These are phyloP conservation scores for Fusarium acutatum DNA, from an alignment of 2,329 filamentous ascomycete species.

Conservation along the genomic window DNA sequence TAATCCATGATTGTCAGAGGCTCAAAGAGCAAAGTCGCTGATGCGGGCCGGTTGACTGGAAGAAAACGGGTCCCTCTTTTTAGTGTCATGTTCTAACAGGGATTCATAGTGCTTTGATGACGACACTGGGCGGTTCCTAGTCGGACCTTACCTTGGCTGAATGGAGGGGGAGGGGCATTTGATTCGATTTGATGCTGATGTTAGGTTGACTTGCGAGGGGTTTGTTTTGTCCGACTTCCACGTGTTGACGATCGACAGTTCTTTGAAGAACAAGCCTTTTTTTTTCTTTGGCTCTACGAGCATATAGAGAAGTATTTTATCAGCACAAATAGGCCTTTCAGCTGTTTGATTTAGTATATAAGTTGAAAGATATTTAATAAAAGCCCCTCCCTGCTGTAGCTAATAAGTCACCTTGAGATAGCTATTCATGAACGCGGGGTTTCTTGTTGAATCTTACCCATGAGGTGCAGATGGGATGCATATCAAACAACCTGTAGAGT, in stretches of 20 bases:
- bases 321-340: not conserved
- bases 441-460: constrained; percentile 26
- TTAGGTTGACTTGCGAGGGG: constrained; percentile 22
- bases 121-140: constrained; percentile 34
- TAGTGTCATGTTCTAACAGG: constrained; percentile 15
- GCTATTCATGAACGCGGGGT: constrained; percentile 29
- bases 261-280: not conserved
- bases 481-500: constrained; percentile 8
- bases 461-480: not conserved
- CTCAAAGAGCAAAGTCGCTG: constrained; percentile 22
- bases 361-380: not conserved
- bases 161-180: constrained; percentile 38
- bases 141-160: constrained; percentile 20
- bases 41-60: constrained; percentile 33
- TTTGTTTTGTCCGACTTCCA: constrained; percentile 28
- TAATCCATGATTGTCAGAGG: constrained; percentile 9
- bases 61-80: constrained; percentile 20
- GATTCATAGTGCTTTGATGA: constrained; percentile 31
- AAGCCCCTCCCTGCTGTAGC: not conserved
- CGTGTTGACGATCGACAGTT: constrained; percentile 1
- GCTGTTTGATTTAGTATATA: not conserved
- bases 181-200: constrained; percentile 3
- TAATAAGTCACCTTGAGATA: not conserved
- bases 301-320: not conserved
- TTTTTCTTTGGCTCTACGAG: not conserved